Evolutionary conservation across 345 rosid species (phyloP), one percentile per base, ranked within the genome.

Genomic region (Balakata baccata): DNA sequence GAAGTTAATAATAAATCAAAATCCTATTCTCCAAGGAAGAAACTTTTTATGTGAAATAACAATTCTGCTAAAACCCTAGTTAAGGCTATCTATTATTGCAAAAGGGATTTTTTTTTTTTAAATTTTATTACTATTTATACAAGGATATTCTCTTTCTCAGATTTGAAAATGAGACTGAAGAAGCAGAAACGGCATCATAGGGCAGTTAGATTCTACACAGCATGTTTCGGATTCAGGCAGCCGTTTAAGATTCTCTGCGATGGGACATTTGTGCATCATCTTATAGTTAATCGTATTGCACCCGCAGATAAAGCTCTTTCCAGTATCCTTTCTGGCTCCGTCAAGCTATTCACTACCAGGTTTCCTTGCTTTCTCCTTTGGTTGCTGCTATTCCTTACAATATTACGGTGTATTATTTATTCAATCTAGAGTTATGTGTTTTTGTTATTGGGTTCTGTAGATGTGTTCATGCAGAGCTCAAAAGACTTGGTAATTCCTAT

Each of bases 301-400:
- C 92, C 97, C 64, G 92, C 94, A 11, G 96, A 95, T 54, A 77
- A 82, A 5, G 90, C 94, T 63, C 78, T 92, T 63, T 75, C 92
- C 20, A 87, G 77, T 43, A 82, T 86, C 23, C 96, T 91, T 37
- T 85, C 89, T 8, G 94, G 85, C 12, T 79, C 93, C 10, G 93
- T 91, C 78, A 95, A 87, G 87, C 92, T 92, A 84, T 95, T 89
- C 89, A 91, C 93, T 45, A 90, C 93, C 74, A 85, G 86, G 99
- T 94, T 38, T 67, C 37, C 25, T 5, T 34, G 6, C 16, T 41
- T 46, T 3, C n/a, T 8, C 39, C 9, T 43, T 53, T 43, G 18
- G 2, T 50, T 17, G 12, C 11, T 29, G 12, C 46, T 17, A 37
- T 68, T 51, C 8, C 2, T 23, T 52, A 3, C 6, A 25, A 5